Conservation (phyloP, 176 grass and related monocot genomes). For the Alopecurus myosuroides region DNA sequence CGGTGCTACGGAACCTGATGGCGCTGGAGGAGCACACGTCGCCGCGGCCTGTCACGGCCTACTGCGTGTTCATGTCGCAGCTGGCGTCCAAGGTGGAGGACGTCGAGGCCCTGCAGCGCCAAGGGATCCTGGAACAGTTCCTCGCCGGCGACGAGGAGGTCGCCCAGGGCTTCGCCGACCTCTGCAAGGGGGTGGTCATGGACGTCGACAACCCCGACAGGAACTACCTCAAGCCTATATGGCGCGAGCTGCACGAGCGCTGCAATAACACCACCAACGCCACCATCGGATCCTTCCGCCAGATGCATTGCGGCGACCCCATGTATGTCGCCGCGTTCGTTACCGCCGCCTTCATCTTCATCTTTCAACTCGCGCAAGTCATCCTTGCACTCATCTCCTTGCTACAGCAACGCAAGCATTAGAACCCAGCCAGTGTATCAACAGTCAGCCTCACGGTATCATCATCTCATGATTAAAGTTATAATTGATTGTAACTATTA, state of each 20-base stretch:
- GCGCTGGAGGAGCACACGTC: conserved; percentile 15
- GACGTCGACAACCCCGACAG: not conserved
- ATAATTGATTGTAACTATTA: too few species aligned
- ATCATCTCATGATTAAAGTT: too few species aligned
- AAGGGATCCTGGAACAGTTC: not conserved
- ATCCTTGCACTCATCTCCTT: too few species aligned
- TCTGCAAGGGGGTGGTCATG: not conserved
- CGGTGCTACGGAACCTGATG: too few species aligned
- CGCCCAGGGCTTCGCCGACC: not conserved
- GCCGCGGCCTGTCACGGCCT: not conserved
- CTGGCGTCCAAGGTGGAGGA: not conserved
- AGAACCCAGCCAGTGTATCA: too few species aligned
- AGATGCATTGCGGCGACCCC: too few species aligned
- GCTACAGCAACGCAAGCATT: too few species aligned
- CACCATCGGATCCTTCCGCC: too few species aligned
- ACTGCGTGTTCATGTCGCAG: conserved; percentile 17
- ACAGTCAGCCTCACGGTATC: too few species aligned
- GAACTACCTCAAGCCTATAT: not conserved
- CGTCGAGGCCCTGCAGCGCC: not conserved
- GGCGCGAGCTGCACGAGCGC: not conserved
- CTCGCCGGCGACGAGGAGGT: not conserved
- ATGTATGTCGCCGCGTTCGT: too few species aligned
- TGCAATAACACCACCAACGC: not conserved
- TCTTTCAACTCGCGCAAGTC: too few species aligned
- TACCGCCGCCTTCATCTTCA: too few species aligned